Percentiles rank a stretch among this genome's conserved stretches.
Conservation (phyloP, 352 stramenopile species). For the Pythium vanterpoolii region DNA sequence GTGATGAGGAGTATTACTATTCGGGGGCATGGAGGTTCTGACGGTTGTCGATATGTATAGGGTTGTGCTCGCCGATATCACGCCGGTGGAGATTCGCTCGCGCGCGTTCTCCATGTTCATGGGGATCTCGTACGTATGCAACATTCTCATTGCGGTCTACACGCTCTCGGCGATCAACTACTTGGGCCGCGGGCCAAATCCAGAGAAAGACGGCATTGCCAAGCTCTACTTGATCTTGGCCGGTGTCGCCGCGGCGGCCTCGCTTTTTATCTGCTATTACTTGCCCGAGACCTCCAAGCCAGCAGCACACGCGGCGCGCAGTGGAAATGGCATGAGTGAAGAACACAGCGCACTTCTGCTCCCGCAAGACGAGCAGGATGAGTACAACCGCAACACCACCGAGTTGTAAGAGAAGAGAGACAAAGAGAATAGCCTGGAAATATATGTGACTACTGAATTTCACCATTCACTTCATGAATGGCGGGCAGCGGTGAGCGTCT, state of each 20-base stretch:
- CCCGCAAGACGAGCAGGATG: slow-evolving; percentile 31
- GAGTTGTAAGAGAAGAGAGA: slow-evolving; percentile 25
- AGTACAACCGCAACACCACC: slow-evolving; percentile 40
- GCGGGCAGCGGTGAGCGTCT: slow-evolving; percentile 28
- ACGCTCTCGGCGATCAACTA: slow-evolving; percentile 77
- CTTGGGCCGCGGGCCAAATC: slow-evolving; percentile 52
- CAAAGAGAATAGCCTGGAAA: neutral
- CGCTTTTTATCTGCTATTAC: slow-evolving; percentile 48
- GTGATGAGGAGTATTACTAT: neutral
- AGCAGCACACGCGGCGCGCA: slow-evolving; percentile 3
- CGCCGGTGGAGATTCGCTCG: slow-evolving; percentile 80
- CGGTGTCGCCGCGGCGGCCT: slow-evolving; percentile 33
- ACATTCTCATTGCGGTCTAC: slow-evolving; percentile 75
- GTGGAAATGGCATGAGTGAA: slow-evolving; percentile 20
- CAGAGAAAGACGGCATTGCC: slow-evolving; percentile 81
- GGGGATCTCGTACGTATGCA: slow-evolving; percentile 81
- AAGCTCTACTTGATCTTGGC: slow-evolving; percentile 84
- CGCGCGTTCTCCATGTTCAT: slow-evolving; percentile 86
- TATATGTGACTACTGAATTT: slow-evolving; percentile 2
- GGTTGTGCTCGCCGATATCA: slow-evolving; percentile 87
- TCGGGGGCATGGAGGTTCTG: too few species aligned
- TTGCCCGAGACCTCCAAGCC: slow-evolving; percentile 63
- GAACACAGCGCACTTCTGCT: slow-evolving; percentile 41
- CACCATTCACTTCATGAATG: neutral
- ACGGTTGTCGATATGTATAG: too few species aligned